Conservation (phyloP, 345 rosid genomes). For the Erodium maritimum region DNA sequence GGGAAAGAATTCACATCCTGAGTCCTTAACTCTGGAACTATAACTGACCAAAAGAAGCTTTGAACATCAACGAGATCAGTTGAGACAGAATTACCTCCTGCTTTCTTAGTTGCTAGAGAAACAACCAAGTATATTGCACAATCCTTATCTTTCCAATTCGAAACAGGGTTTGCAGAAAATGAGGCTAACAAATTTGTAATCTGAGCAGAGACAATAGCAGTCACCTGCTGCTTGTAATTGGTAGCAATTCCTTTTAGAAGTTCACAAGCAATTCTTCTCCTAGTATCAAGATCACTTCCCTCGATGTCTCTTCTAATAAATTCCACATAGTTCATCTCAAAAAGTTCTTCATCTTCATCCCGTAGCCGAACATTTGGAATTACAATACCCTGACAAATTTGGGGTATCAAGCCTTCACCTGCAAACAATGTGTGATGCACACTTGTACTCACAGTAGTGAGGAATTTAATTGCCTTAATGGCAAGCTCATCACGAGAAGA, state of each 20-base stretch:
- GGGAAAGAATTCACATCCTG: slow-evolving; percentile 67
- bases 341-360: slow-evolving; percentile 93
- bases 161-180: slow-evolving; percentile 51
- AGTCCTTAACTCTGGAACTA: slow-evolving; percentile 77
- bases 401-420: slow-evolving; percentile 57
- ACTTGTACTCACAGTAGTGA: slow-evolving; percentile 88
- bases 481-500: slow-evolving; percentile 69
- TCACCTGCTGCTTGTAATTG: slow-evolving; percentile 65
- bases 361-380: slow-evolving; percentile 86
- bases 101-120: slow-evolving; percentile 77
- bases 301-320: slow-evolving; percentile 98
- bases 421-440: slow-evolving; percentile 85
- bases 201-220: slow-evolving; percentile 54
- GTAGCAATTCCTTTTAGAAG: slow-evolving; percentile 86
- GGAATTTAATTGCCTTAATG: slow-evolving; percentile 82
- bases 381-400: slow-evolving; percentile 85
- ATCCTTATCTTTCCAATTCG: slow-evolving; percentile 92
- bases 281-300: slow-evolving; percentile 94
- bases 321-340: slow-evolving; percentile 93
- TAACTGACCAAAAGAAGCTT: slow-evolving; percentile 59
- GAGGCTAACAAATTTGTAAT: slow-evolving; percentile 59
- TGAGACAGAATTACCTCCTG: slow-evolving; percentile 68
- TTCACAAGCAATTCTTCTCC: slow-evolving; percentile 97
- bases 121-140: slow-evolving; percentile 91
- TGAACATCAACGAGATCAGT: slow-evolving; percentile 84